Evolutionary conservation across 495 filamentous ascomycete species (phyloP).

Genomic region (Bacidia gigantensis): DNA sequence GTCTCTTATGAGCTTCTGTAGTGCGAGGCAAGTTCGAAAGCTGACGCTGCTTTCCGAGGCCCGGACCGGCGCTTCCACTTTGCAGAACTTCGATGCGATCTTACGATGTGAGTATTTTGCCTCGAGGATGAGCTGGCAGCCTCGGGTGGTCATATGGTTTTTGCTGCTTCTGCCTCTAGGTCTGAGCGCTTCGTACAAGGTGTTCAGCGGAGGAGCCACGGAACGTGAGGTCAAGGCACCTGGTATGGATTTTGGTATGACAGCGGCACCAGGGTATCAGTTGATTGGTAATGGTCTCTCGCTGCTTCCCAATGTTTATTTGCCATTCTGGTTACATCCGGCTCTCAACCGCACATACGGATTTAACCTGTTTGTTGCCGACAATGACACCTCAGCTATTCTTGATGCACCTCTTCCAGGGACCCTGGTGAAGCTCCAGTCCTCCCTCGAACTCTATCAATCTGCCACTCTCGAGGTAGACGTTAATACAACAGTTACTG

Average conservation of each 20-base stretch:
- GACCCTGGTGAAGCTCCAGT: not conserved
- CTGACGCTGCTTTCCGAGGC: not conserved
- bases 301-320: not conserved
- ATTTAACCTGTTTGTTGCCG: not conserved
- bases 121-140: not conserved
- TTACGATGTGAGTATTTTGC: not conserved
- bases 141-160: not conserved
- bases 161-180: not conserved
- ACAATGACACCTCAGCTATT: not conserved
- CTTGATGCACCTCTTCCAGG: not conserved
- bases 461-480: not conserved
- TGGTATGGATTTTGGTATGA: not conserved
- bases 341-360: not conserved
- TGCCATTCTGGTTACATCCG: not conserved
- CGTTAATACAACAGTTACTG: conserved; percentile 5
- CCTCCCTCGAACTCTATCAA: not conserved
- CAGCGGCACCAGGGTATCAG: not conserved
- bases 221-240: not conserved
- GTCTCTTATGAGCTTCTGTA: conserved; percentile 3
- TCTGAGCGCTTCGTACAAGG: not conserved
- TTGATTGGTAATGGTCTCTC: not conserved
- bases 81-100: conserved; percentile 5
- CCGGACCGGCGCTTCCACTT: not conserved
- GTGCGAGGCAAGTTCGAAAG: not conserved
- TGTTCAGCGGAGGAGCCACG: not conserved